Percentiles rank a stretch among this genome's conserved stretches.
These are phyloP conservation scores for Termitomyces sp. DNA, from an alignment of 768 basidiomycete species.

Conservation along the genomic window DNA sequence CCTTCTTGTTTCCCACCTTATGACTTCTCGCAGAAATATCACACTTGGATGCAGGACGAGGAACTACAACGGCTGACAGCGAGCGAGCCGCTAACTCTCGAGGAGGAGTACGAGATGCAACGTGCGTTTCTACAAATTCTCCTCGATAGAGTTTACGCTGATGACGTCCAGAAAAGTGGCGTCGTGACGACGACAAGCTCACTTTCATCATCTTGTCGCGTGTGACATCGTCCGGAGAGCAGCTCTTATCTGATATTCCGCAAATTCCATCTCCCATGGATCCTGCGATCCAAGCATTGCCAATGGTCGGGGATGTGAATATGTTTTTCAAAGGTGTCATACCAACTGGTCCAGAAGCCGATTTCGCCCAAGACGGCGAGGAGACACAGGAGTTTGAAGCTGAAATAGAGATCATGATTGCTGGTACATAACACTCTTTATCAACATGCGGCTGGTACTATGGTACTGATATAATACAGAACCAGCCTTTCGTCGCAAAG, in stretches of 20 bases:
- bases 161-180: conserved; percentile 69
- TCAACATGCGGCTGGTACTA: not conserved
- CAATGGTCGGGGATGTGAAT: conserved; percentile 93
- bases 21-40: conserved; percentile 58
- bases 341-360: conserved; percentile 11
- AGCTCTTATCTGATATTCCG: conserved; percentile 2
- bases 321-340: conserved; percentile 69
- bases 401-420: conserved; percentile 93
- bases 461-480: conserved; percentile 37
- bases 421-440: conserved; percentile 43
- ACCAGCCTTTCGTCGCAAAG: conserved; percentile 61
- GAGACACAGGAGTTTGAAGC: conserved; percentile 54
- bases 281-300: conserved; percentile 32
- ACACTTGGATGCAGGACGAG: conserved; percentile 83
- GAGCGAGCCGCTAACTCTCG: conserved; percentile 76
- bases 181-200: conserved; percentile 81
- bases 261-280: conserved; percentile 26
- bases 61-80: conserved; percentile 76
- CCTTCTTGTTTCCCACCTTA: not conserved
- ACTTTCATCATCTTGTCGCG: conserved; percentile 86
- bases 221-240: conserved; percentile 15
- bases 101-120: conserved; percentile 90
- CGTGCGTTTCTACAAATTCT: conserved; percentile 36
- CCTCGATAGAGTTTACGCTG: not conserved
- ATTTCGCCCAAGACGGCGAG: conserved; percentile 24